These are phyloP conservation scores for Pyricularia grisea DNA, from an alignment of 2,329 filamentous ascomycete genomes.

Conservation along the genomic window DNA sequence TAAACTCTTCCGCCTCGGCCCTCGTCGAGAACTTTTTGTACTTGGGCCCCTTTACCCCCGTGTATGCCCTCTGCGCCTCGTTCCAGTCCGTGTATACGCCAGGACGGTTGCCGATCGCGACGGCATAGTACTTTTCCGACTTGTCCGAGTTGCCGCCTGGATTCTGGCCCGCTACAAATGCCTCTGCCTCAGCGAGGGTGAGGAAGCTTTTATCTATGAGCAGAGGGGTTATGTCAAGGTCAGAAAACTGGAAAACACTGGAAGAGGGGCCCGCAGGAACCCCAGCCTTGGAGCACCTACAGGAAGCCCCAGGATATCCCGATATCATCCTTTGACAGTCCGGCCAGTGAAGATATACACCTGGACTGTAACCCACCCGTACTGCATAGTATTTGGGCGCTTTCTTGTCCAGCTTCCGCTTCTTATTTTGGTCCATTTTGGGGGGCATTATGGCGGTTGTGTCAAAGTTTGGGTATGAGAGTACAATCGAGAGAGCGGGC, in stretches of 20 bases:
- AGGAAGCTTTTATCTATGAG: slow-evolving; percentile 69
- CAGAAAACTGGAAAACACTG: not conserved
- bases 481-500: not conserved
- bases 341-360: slow-evolving; percentile 53
- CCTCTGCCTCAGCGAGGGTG: slow-evolving; percentile 64
- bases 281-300: slow-evolving; percentile 37
- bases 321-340: slow-evolving; percentile 52
- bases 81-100: slow-evolving; percentile 58
- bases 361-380: slow-evolving; percentile 42
- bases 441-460: not conserved
- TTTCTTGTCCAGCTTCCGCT: slow-evolving; percentile 36
- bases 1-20: slow-evolving; percentile 70
- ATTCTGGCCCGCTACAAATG: slow-evolving; percentile 59
- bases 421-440: slow-evolving; percentile 22
- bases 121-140: slow-evolving; percentile 46
- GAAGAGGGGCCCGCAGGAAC: not conserved
- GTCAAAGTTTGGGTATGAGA: not conserved
- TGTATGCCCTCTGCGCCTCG: slow-evolving; percentile 63
- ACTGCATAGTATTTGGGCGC: slow-evolving; percentile 55
- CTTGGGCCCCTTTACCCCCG: slow-evolving; percentile 59
- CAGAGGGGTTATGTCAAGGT: not conserved
- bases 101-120: slow-evolving; percentile 47
- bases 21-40: slow-evolving; percentile 61
- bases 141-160: slow-evolving; percentile 26
- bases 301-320: slow-evolving; percentile 54